These are phyloP conservation scores for Quercus agrifolia DNA, from an alignment of 306 rosid species.

Conservation along the genomic window DNA sequence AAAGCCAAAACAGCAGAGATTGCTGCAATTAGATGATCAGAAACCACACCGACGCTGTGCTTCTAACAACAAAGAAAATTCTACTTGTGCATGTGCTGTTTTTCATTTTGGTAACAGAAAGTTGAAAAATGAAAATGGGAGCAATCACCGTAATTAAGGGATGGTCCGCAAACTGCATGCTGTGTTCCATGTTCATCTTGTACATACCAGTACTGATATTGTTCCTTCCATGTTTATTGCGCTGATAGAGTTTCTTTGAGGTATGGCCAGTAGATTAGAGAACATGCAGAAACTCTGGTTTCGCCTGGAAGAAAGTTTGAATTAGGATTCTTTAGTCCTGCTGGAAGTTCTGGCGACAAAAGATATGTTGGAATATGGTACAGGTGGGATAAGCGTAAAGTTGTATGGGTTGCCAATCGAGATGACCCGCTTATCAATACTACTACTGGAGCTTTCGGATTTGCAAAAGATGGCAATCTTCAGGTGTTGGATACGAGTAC, in stretches of 20 bases:
- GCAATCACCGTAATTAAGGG: background rate
- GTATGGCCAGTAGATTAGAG: too few relatives aligned
- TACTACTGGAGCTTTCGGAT: slow-evolving; percentile 15
- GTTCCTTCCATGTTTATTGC: background rate
- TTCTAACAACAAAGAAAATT: background rate
- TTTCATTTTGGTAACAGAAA: background rate
- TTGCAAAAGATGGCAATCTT: slow-evolving; percentile 29
- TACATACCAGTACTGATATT: background rate
- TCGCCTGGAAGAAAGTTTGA: too few relatives aligned
- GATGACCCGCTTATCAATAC: background rate
- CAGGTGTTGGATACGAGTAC: slow-evolving; percentile 1
- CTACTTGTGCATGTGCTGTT: background rate
- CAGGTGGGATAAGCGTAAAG: too few relatives aligned
- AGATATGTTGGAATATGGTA: too few relatives aligned
- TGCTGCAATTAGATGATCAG: too few relatives aligned
- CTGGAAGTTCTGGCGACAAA: too few relatives aligned
- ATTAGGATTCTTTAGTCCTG: too few relatives aligned
- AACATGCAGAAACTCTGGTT: too few relatives aligned
- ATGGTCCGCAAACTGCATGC: background rate
- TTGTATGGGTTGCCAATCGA: too few relatives aligned
- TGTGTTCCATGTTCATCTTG: background rate
- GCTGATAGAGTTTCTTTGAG: background rate
- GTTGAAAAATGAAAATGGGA: background rate
- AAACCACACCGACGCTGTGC: too few relatives aligned
- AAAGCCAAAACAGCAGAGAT: too few relatives aligned